Conservation (phyloP, 345 rosid species). For the Citropsis articulata region DNA sequence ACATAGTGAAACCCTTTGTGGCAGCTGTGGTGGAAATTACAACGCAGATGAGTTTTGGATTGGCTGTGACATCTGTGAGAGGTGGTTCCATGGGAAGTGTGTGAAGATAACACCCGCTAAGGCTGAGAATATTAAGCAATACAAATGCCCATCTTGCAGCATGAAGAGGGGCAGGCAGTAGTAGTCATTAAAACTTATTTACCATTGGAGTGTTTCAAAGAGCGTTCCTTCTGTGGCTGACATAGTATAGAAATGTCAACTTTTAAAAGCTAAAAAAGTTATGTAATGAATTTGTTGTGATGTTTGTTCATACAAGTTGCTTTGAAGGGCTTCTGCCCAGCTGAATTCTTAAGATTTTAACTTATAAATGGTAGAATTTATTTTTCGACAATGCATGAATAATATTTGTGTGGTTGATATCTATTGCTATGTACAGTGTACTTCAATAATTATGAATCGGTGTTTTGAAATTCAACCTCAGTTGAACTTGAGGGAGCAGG, state of each 20-base stretch:
- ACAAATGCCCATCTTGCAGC: constrained; percentile 88
- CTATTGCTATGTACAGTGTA: neutral
- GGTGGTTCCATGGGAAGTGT: constrained; percentile 86
- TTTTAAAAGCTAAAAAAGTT: constrained; percentile 3
- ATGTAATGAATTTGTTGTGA: constrained; percentile 21
- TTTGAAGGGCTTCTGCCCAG: constrained; percentile 14
- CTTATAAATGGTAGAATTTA: constrained; percentile 23
- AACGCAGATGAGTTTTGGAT: constrained; percentile 87
- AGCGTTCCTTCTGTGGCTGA: constrained; percentile 12
- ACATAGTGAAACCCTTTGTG: constrained; percentile 69
- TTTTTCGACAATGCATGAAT: constrained; percentile 17
- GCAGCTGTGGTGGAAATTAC: constrained; percentile 73
- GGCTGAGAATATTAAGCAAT: constrained; percentile 83
- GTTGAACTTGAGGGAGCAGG: neutral
- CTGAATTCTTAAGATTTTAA: constrained; percentile 22
- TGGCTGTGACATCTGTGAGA: constrained; percentile 74
- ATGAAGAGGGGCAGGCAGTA: constrained; percentile 62
- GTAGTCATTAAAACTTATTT: neutral
- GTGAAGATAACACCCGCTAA: constrained; percentile 83
- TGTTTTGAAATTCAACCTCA: neutral
- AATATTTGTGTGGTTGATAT: neutral
- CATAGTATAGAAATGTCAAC: constrained; percentile 18
- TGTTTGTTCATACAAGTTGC: constrained; percentile 32
- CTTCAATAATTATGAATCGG: neutral
- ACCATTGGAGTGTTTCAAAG: neutral